Evolutionary conservation across 805 yeast species (phyloP), one percentile per base, ranked within the genome.

Genomic region (Millerozyma acaciae): DNA sequence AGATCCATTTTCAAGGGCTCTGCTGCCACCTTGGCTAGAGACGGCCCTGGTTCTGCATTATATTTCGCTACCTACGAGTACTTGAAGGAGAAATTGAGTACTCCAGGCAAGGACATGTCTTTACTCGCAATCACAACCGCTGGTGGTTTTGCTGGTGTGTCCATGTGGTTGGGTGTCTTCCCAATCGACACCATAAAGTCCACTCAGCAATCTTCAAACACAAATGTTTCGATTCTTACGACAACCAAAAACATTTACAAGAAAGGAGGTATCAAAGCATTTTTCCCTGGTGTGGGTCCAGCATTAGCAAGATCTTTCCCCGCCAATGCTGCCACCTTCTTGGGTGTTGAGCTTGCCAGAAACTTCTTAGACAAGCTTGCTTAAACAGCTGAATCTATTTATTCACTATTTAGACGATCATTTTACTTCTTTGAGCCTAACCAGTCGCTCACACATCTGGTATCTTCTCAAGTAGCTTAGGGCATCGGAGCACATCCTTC

Each of bases 301-400:
- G 97, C 97, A 2, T 66, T 90, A 51, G 76, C 87, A 16, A 76
- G 98, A 60, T 81, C 95, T 25, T 90, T 93, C 82, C 97, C 97
- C 3, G 97, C 97, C 15, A 90, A 93, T 60, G 98, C 98, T n/a
- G 97, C 98, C 6, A 89, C 97, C 2, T 90, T 90, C 65, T 74
- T 87, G 21, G 98, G 97, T 29, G 97, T 90, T 19, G 98, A 90
- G 58, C 52, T 89, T 37, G 85, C 95, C 16, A 66, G 60, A 43
- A 61, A 64, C 40, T 55, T 57, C 40, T 53, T 67, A 19, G 65
- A 63, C 32, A 60, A 60, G 42, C 42, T 60, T 25, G 46, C 59
- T 38, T 64, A 59, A 45, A 32, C 6, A 10, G 26, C n/a, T n/a
- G n/a, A n/a, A n/a, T n/a, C n/a, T n/a, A n/a, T n/a, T n/a, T n/a